These are phyloP conservation scores for Leptographium radiaticola DNA, from an alignment of 2,329 filamentous ascomycete genomes.

Conservation along the genomic window DNA sequence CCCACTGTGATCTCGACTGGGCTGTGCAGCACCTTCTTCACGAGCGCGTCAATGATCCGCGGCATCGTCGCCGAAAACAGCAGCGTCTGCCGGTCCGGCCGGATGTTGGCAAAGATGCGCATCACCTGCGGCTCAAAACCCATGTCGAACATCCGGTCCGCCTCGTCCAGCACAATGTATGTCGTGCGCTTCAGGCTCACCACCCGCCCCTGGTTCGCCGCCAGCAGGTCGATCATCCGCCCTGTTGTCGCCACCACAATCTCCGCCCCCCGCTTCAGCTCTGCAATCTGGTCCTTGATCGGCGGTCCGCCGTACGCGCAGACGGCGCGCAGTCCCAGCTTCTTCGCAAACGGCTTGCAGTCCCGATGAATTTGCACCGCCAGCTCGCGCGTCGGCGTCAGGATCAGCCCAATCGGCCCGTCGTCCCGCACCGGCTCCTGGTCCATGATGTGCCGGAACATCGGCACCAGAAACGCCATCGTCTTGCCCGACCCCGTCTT, in stretches of 20 bases:
- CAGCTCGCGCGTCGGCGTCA: slow-evolving; percentile 89
- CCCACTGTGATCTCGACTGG: slow-evolving; percentile 90
- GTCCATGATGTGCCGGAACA: slow-evolving; percentile 97
- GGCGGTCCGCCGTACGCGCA: slow-evolving; percentile 92
- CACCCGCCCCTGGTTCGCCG: slow-evolving; percentile 86
- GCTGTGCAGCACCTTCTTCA: slow-evolving; percentile 73
- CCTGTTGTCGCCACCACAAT: slow-evolving; percentile 93
- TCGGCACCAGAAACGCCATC: slow-evolving; percentile 84
- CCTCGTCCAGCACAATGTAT: slow-evolving; percentile 92
- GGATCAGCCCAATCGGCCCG: slow-evolving; percentile 75
- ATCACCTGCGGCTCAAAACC: slow-evolving; percentile 97
- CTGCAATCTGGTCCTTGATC: slow-evolving; percentile 94
- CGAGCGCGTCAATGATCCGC: slow-evolving; percentile 78
- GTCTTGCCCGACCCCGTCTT: slow-evolving; percentile 98
- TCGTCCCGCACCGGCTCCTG: slow-evolving; percentile 73
- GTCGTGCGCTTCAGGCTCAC: slow-evolving; percentile 82
- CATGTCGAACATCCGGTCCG: slow-evolving; percentile 99
- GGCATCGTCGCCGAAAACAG: slow-evolving; percentile 96
- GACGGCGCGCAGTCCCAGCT: slow-evolving; percentile 70
- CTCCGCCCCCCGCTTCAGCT: slow-evolving; percentile 87
- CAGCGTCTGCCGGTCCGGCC: slow-evolving; percentile 85
- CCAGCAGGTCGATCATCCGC: slow-evolving; percentile 87
- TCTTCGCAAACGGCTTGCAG: slow-evolving; percentile 87
- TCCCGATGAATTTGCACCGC: slow-evolving; percentile 90
- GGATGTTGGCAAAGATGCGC: slow-evolving; percentile 86